phyloP scores from a whole-genome alignment of 441 rosid species.

The Capsella rubella region DNA sequence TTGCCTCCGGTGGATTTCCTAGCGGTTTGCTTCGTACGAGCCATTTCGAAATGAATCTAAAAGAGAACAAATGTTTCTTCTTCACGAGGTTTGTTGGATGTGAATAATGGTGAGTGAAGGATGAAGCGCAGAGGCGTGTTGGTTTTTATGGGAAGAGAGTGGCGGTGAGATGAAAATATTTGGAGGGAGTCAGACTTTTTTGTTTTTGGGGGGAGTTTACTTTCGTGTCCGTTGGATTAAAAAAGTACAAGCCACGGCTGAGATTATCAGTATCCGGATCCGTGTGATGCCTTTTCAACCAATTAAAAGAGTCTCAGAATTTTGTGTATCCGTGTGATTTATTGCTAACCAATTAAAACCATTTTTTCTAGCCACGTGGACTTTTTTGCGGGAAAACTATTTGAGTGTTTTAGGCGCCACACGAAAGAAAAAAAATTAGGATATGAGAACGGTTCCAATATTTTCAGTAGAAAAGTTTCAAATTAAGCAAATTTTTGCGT shows the following conservation, averaged over 20 bases:
- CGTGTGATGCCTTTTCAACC: constrained; percentile 1
- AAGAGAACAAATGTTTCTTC: background rate
- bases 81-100: background rate
- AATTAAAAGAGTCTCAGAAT: background rate
- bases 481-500: no score
- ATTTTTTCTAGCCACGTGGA: background rate
- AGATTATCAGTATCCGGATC: background rate
- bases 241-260: background rate
- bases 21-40: constrained; percentile 70
- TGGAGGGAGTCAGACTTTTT: constrained; percentile 21
- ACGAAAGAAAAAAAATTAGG: background rate
- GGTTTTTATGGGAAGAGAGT: constrained; percentile 19
- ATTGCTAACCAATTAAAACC: constrained; percentile 18
- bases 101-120: background rate
- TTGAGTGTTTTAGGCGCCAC: constrained; percentile 1
- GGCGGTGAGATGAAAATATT: background rate
- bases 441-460: no score
- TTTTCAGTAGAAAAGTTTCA: no score
- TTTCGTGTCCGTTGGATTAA: constrained; percentile 34
- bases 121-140: background rate
- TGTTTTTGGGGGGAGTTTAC: constrained; percentile 5
- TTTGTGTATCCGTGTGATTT: background rate
- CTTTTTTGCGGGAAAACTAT: constrained; percentile 9
- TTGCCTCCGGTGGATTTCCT: constrained; percentile 52
- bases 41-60: constrained; percentile 42